Evolutionary conservation across 169 alveolate species (phyloP).

Genomic region (Plasmodium sp.): DNA sequence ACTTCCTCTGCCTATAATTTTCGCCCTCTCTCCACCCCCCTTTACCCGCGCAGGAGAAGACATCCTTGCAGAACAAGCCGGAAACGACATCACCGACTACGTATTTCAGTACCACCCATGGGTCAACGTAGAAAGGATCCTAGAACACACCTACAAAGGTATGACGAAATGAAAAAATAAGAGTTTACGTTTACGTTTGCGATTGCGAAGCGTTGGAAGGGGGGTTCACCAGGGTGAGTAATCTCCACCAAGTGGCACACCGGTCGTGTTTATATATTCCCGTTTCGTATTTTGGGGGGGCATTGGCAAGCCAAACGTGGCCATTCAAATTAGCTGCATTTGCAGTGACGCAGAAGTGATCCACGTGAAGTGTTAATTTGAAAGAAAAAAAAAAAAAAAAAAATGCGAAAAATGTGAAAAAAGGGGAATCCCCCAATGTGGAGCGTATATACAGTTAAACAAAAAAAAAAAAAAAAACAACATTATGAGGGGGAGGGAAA

Average conservation of each 20-base stretch:
- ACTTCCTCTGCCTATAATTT: background rate
- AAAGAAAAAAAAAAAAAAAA: background rate
- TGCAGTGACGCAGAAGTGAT: background rate
- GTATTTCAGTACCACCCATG: conserved; percentile 75
- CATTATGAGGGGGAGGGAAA: background rate
- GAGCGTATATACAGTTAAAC: background rate
- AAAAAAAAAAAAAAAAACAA: background rate
- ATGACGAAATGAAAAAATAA: conserved; percentile 49
- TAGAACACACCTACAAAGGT: conserved; percentile 73
- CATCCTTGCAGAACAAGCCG: conserved; percentile 75
- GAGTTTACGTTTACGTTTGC: background rate
- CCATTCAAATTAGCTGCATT: background rate
- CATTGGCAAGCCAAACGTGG: background rate
- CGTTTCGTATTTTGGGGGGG: background rate
- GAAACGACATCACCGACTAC: conserved; percentile 75
- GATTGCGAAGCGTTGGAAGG: background rate
- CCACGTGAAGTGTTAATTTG: background rate
- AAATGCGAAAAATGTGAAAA: background rate
- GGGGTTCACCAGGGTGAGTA: background rate
- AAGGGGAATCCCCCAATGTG: background rate
- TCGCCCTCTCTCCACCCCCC: background rate
- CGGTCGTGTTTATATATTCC: background rate
- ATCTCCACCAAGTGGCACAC: background rate
- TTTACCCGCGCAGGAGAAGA: conserved; percentile 68
- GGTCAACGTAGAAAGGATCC: conserved; percentile 77